Percentiles rank a stretch among this genome's conserved stretches.
phyloP scores from a whole-genome alignment of 805 yeast genomes.

The Blastobotrys attinorum region DNA sequence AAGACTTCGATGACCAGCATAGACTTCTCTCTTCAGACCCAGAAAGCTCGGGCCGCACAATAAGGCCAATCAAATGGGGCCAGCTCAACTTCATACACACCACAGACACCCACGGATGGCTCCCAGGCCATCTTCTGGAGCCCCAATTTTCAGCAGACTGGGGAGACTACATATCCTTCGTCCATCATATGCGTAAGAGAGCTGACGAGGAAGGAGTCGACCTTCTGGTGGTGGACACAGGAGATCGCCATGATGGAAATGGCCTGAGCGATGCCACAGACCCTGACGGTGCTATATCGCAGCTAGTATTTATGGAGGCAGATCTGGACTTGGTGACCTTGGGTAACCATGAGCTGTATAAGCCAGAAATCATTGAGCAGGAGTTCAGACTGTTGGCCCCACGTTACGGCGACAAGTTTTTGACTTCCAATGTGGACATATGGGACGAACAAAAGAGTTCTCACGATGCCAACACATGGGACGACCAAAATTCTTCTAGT shows the following conservation, averaged over 20 bases:
- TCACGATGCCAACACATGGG: no score
- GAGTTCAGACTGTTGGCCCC: slow-evolving; percentile 58
- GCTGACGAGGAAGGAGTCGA: slow-evolving; percentile 49
- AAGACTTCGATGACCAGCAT: no score
- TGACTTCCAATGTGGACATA: slow-evolving; percentile 37
- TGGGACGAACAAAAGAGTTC: no score
- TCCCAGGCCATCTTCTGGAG: slow-evolving; percentile 81
- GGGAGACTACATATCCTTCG: slow-evolving; percentile 83
- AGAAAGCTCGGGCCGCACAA: no score
- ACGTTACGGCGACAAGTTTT: slow-evolving; percentile 50
- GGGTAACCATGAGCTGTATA: slow-evolving; percentile 88
- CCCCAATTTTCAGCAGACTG: slow-evolving; percentile 73
- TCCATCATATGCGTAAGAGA: slow-evolving; percentile 37
- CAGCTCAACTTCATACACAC: slow-evolving; percentile 82
- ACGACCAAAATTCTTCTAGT: slow-evolving; percentile 7
- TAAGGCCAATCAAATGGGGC: slow-evolving; percentile 45
- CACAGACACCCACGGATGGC: slow-evolving; percentile 96
- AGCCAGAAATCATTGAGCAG: slow-evolving; percentile 49
- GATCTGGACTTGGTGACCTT: slow-evolving; percentile 74
- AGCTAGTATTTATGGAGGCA: slow-evolving; percentile 49
- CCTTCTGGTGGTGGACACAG: slow-evolving; percentile 71
- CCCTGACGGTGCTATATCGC: slow-evolving; percentile 62
- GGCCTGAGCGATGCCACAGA: slow-evolving; percentile 74
- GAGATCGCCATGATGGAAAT: slow-evolving; percentile 93
- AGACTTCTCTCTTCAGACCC: no score